Conservation (phyloP, 2,329 filamentous ascomycete species). For the Fusarium sp. region DNA sequence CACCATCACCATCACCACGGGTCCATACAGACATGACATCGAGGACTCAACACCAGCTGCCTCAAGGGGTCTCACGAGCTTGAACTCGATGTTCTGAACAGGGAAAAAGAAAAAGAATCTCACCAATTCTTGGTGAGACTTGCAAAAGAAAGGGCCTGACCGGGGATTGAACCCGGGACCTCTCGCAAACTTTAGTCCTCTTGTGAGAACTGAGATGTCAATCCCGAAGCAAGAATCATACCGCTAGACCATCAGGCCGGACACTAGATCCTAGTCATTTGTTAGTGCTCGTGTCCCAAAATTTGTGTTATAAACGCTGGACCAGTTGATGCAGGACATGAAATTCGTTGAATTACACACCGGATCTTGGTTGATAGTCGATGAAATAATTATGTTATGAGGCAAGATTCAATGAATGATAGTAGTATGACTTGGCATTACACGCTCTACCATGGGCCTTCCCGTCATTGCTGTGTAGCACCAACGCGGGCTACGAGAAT, state of each 20-base stretch:
- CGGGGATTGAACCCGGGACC: slow-evolving; percentile 59
- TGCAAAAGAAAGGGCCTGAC: slow-evolving; percentile 49
- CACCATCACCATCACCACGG: not conserved
- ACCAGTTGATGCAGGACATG: fast-evolving
- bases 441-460: too few relatives aligned
- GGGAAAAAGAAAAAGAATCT: not conserved
- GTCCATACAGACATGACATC: not conserved
- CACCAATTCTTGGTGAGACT: fast-evolving
- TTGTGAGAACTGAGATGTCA: slow-evolving; percentile 19
- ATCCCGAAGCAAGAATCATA: slow-evolving; percentile 35
- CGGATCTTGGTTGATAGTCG: not conserved
- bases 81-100: not conserved
- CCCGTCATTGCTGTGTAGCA: not conserved
- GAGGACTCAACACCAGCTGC: not conserved
- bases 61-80: not conserved
- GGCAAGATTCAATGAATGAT: fast-evolving
- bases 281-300: fast-evolving
- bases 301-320: fast-evolving
- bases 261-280: slow-evolving; percentile 24
- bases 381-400: not conserved
- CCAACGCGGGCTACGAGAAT: too few relatives aligned
- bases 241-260: slow-evolving; percentile 31
- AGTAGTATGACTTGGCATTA: too few relatives aligned
- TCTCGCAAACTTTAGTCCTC: slow-evolving; percentile 49
- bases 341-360: not conserved